These are phyloP conservation scores for Aspergillus alliaceus DNA, from an alignment of 2,329 filamentous ascomycete genomes.

Conservation along the genomic window DNA sequence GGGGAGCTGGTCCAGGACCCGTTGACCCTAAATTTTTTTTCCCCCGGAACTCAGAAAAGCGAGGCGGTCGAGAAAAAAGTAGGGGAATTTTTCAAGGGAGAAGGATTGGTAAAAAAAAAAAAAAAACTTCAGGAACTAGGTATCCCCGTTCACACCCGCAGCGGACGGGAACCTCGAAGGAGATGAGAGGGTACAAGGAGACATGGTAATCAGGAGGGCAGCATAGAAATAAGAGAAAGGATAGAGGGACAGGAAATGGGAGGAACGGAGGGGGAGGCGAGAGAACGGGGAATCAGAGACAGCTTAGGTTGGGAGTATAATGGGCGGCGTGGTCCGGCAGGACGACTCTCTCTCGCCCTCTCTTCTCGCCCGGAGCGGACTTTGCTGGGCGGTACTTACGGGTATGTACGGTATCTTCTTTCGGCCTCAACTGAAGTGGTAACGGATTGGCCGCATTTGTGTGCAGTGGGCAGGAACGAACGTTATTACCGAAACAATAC, in stretches of 20 bases:
- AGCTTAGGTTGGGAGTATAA: conserved; percentile 24
- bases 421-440: neutral
- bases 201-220: conserved; percentile 35
- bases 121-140: conserved; percentile 27
- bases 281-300: conserved; percentile 20
- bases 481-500: conserved; percentile 3
- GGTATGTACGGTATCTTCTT: neutral
- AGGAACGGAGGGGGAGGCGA: conserved; percentile 22
- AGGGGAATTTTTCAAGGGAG: conserved; percentile 27
- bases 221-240: conserved; percentile 23
- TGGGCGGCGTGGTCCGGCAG: conserved; percentile 33
- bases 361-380: conserved; percentile 14
- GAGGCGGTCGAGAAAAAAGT: conserved; percentile 28
- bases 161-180: conserved; percentile 41
- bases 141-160: conserved; percentile 48
- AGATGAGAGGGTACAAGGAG: conserved; percentile 31
- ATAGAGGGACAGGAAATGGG: conserved; percentile 15
- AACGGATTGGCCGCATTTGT: neutral
- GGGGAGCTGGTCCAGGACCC: conserved; percentile 14
- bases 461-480: neutral
- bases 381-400: conserved; percentile 5
- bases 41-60: conserved; percentile 11
- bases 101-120: conserved; percentile 15
- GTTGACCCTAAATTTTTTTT: conserved; percentile 13
- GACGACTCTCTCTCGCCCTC: conserved; percentile 4